Percentiles rank a stretch among this genome's conserved stretches.
phyloP scores from a whole-genome alignment of 805 yeast genomes.

The Allodekkera sacchari region DNA sequence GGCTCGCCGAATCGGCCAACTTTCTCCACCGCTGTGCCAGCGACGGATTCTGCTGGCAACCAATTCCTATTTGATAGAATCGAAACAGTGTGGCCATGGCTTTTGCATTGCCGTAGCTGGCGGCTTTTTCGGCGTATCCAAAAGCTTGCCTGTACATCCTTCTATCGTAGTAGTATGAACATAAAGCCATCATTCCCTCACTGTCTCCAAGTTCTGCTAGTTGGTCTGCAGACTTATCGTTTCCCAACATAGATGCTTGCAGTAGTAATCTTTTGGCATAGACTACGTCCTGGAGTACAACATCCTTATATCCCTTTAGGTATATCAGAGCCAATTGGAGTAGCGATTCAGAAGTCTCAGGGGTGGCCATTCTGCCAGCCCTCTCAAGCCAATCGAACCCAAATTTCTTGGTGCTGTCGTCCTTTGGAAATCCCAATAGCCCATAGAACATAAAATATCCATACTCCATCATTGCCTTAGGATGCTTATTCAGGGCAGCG shows the following conservation, averaged over 20 bases:
- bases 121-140: slow-evolving; percentile 91
- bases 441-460: slow-evolving; percentile 83
- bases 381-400: slow-evolving; percentile 92
- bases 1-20: too few species aligned
- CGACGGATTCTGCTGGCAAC: slow-evolving; percentile 51
- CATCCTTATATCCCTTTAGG: slow-evolving; percentile 77
- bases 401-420: slow-evolving; percentile 61
- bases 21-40: slow-evolving; percentile 70
- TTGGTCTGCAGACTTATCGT: slow-evolving; percentile 67
- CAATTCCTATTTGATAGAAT: slow-evolving; percentile 82
- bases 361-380: slow-evolving; percentile 78
- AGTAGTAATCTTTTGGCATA: slow-evolving; percentile 83
- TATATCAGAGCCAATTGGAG: slow-evolving; percentile 83
- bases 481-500: slow-evolving; percentile 88
- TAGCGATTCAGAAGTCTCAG: slow-evolving; percentile 86
- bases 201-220: slow-evolving; percentile 84
- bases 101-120: slow-evolving; percentile 57
- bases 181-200: slow-evolving; percentile 82
- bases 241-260: slow-evolving; percentile 84
- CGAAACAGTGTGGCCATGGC: slow-evolving; percentile 83
- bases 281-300: slow-evolving; percentile 71
- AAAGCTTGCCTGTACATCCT: slow-evolving; percentile 80
- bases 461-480: slow-evolving; percentile 92
- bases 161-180: slow-evolving; percentile 96
- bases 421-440: slow-evolving; percentile 70